Conservation (phyloP, 106 monocot species). For the Narthecium ossifragum region DNA sequence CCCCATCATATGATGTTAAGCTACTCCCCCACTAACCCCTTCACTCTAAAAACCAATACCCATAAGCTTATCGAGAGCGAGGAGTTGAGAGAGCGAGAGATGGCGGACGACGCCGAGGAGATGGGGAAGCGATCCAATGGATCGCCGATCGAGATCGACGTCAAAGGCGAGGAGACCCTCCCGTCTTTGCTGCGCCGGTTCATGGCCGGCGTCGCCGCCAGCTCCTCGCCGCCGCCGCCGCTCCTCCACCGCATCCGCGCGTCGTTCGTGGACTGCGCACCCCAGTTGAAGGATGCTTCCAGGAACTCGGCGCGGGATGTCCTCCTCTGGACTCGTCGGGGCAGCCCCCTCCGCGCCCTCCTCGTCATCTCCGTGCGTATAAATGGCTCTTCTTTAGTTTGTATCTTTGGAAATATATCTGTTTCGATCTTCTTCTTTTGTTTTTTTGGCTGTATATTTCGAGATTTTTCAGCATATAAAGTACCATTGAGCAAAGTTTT, state of each 20-base stretch:
- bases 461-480: too few relatives aligned
- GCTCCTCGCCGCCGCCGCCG: constrained; percentile 7
- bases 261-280: constrained; percentile 33
- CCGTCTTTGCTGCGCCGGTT: constrained; percentile 38
- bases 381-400: too few relatives aligned
- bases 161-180: constrained; percentile 34
- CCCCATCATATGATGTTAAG: too few relatives aligned
- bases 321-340: constrained; percentile 55
- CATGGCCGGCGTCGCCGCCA: constrained; percentile 30
- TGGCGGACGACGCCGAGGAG: not conserved
- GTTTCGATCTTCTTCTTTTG: too few relatives aligned
- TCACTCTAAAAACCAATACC: too few relatives aligned
- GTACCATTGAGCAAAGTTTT: too few relatives aligned
- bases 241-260: constrained; percentile 36
- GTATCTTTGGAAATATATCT: too few relatives aligned
- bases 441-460: too few relatives aligned
- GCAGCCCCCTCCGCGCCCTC: constrained; percentile 61
- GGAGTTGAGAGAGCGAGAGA: too few relatives aligned
- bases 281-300: constrained; percentile 55
- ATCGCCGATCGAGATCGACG: constrained; percentile 39
- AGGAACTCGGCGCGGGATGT: constrained; percentile 59
- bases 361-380: constrained; percentile 74
- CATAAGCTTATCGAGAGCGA: too few relatives aligned
- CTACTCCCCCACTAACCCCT: too few relatives aligned
- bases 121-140: constrained; percentile 2